Evolutionary conservation across 148 eudicot genomes (phyloP), one percentile per base, ranked within the genome.

Genomic region (Bassia scoparia): DNA sequence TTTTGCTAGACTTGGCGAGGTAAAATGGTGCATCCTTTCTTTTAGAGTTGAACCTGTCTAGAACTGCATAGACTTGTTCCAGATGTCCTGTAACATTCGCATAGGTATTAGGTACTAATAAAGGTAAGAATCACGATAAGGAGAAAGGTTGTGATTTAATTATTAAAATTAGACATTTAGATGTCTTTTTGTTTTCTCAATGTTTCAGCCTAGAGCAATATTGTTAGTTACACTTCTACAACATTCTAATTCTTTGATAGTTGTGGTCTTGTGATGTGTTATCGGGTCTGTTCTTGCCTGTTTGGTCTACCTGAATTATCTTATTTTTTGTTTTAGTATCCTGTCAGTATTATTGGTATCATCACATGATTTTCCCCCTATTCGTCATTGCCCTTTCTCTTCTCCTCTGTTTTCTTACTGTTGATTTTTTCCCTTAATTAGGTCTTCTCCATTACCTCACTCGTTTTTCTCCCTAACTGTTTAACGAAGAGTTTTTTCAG

Each of bases 151-250:
- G 23, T 31, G 33, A 6, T 26, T 21, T n/a, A 49, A 31, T 17
- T 61, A 20, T 62, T 15, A 31, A 62, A 37, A 27, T 66, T 21
- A 23, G 46, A 77, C 34, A 65, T 71, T 23, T 52, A 55, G 27
- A 66, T 16, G 26, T 49, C 18, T n/a, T n/a, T n/a, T n/a, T n/a
- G n/a, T n/a, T n/a, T n/a, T n/a, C n/a, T n/a, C n/a, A n/a, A n/a
- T n/a, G n/a, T n/a, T 53, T 26, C 44, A 43, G 43, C 34, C 41
- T 41, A 8, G 46, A 41, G 46, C 46, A 14, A 41, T 8, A 41
- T 41, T 8, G 46, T 2, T 41, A 41, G 46, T 41, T 41, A 3
- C 46, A 41, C 5, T 41, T 41, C 12, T 41, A 37, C 9, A 37
- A 37, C 9, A 5, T 37, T 6, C 43, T 41, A 2, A 8, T 41